Conservation (phyloP, 768 basidiomycete genomes). For the Paxillus involutus region DNA sequence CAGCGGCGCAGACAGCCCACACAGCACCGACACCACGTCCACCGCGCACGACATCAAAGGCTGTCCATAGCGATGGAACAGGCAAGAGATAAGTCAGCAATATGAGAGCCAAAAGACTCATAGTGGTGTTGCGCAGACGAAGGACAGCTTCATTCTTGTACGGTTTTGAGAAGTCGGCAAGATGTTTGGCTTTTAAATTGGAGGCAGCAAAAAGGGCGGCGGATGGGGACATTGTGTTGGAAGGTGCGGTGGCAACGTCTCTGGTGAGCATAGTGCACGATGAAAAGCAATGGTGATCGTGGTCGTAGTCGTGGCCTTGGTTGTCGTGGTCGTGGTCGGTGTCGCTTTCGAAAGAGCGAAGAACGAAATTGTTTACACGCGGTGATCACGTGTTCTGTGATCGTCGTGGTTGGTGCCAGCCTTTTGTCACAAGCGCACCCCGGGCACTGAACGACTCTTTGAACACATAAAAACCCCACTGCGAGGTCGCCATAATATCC, state of each 20-base stretch:
- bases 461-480: too few species aligned
- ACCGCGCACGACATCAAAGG: slow-evolving; percentile 31
- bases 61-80: slow-evolving; percentile 36
- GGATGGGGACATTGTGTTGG: slow-evolving; percentile 18
- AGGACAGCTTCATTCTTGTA: slow-evolving; percentile 36
- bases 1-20: slow-evolving; percentile 29
- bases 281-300: neutral
- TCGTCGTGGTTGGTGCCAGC: neutral
- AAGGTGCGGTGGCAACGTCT: neutral
- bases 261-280: slow-evolving; percentile 13
- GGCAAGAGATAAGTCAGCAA: slow-evolving; percentile 40
- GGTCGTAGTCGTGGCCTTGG: too few species aligned
- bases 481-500: too few species aligned
- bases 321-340: neutral
- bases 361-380: neutral
- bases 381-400: neutral
- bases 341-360: neutral
- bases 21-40: slow-evolving; percentile 1
- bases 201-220: slow-evolving; percentile 22
- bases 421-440: too few species aligned
- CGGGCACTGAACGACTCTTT: too few species aligned
- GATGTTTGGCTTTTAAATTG: slow-evolving; percentile 15
- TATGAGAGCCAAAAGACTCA: slow-evolving; percentile 31
- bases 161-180: slow-evolving; percentile 32
- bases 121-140: slow-evolving; percentile 38